phyloP scores from a whole-genome alignment of 73 alveolate species.

The Paramecium pentaurelia region DNA sequence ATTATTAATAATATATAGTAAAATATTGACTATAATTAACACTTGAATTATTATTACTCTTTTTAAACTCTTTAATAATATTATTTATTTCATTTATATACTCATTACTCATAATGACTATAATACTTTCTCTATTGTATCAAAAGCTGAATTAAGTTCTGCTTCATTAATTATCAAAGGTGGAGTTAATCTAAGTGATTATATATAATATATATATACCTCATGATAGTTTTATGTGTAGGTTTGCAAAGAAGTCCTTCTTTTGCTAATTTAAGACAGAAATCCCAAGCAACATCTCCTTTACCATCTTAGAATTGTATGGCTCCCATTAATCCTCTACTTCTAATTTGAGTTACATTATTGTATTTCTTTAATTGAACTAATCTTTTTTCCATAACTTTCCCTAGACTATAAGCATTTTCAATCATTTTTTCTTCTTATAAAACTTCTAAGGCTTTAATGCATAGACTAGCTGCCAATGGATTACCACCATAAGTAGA shows the following conservation, averaged over 20 bases:
- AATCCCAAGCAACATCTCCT: conserved; percentile 63
- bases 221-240: conserved; percentile 83
- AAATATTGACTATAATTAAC: not conserved
- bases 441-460: conserved; percentile 68
- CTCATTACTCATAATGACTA: not conserved
- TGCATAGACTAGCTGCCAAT: conserved; percentile 70
- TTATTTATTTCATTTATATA: not conserved
- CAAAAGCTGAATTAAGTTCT: not conserved
- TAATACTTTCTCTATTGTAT: not conserved
- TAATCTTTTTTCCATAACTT: conserved; percentile 62
- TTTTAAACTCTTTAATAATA: not conserved
- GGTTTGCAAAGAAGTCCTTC: conserved; percentile 86
- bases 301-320: conserved; percentile 70
- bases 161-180: conserved; percentile 70
- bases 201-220: conserved; percentile 18
- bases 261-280: conserved; percentile 64
- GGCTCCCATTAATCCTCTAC: conserved; percentile 91
- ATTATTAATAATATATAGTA: not conserved
- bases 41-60: not conserved
- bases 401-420: conserved; percentile 74
- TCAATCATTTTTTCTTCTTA: conserved; percentile 78
- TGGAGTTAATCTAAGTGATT: conserved; percentile 74
- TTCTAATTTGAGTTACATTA: conserved; percentile 73
- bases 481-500: conserved; percentile 95
- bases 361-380: conserved; percentile 12